A percentile compares a stretch with the other conserved stretches of the same genome.
Conservation (phyloP, 257 asterid genomes). For the Verbena officinalis region DNA sequence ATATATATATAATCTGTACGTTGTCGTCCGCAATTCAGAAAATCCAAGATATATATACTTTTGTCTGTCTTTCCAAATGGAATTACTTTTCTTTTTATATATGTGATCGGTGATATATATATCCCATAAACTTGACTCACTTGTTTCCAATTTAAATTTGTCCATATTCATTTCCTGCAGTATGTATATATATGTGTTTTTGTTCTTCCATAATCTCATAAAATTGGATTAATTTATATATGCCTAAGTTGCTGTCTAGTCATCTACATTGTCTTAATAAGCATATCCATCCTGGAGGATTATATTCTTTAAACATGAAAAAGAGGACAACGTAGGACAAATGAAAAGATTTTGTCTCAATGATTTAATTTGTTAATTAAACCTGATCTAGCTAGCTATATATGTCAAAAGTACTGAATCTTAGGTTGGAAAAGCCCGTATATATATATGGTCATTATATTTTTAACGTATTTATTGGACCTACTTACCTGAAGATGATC, state of each 20-base stretch:
- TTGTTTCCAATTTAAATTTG: conserved; percentile 5
- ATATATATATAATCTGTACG: too few relatives aligned
- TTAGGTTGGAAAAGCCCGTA: too few relatives aligned
- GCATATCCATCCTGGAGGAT: conserved; percentile 6
- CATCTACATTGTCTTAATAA: conserved; percentile 22
- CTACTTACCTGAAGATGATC: too few relatives aligned
- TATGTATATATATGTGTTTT: too few relatives aligned
- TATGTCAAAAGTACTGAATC: not conserved
- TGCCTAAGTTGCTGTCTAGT: conserved; percentile 36
- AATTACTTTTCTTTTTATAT: too few relatives aligned
- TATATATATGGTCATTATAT: too few relatives aligned
- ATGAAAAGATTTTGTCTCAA: not conserved
- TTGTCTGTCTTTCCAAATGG: too few relatives aligned
- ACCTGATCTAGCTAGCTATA: too few relatives aligned
- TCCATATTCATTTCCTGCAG: conserved; percentile 5
- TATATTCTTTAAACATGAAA: not conserved
- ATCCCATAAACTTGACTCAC: conserved; percentile 17
- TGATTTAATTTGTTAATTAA: too few relatives aligned
- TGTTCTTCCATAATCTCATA: not conserved
- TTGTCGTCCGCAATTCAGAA: too few relatives aligned
- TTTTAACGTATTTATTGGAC: too few relatives aligned
- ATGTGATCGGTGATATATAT: not conserved
- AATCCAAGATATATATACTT: too few relatives aligned
- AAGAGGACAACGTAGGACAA: conserved; percentile 11
- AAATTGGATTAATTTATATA: conserved; percentile 11